phyloP scores from a whole-genome alignment of 805 yeast species.

The Lachancea mirantina region DNA sequence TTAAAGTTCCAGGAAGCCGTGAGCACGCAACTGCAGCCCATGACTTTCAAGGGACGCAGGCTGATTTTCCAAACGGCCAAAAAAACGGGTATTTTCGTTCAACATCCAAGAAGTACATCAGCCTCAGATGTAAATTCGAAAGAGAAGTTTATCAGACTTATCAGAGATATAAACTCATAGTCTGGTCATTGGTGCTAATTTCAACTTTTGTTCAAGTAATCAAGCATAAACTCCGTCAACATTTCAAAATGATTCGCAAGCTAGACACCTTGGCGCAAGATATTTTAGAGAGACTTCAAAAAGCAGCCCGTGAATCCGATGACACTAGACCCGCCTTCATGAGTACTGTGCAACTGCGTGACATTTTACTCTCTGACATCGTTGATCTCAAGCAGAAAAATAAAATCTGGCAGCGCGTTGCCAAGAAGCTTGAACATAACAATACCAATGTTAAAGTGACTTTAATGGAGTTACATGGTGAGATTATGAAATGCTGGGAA shows the following conservation, averaged over 20 bases:
- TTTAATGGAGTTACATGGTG: slow-evolving; percentile 74
- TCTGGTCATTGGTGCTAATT: slow-evolving; percentile 10
- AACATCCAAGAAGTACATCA: slow-evolving; percentile 59
- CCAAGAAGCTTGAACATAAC: slow-evolving; percentile 45
- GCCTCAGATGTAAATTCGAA: slow-evolving; percentile 49
- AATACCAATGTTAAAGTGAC: slow-evolving; percentile 59
- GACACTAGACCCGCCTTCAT: slow-evolving; percentile 38
- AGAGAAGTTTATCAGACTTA: slow-evolving; percentile 41
- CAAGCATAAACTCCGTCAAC: slow-evolving; percentile 33
- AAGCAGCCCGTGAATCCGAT: slow-evolving; percentile 35
- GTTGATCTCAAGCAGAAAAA: slow-evolving; percentile 31
- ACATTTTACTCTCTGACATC: slow-evolving; percentile 41
- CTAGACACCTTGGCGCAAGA: slow-evolving; percentile 41
- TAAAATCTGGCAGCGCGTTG: slow-evolving; percentile 53
- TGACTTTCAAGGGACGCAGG: slow-evolving; percentile 34
- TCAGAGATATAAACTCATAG: slow-evolving; percentile 20
- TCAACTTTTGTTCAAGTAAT: slow-evolving; percentile 20
- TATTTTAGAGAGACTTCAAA: slow-evolving; percentile 44
- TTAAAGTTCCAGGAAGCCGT: slow-evolving; percentile 37
- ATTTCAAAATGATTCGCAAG: slow-evolving; percentile 34
- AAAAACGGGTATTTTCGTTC: slow-evolving; percentile 59
- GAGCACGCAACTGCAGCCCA: slow-evolving; percentile 32
- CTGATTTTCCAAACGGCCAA: slow-evolving; percentile 29
- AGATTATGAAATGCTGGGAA: slow-evolving; percentile 80
- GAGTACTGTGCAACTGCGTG: slow-evolving; percentile 68